Conservation (phyloP, 805 yeast genomes). For the Kluyveromyces dobzhanskii region DNA sequence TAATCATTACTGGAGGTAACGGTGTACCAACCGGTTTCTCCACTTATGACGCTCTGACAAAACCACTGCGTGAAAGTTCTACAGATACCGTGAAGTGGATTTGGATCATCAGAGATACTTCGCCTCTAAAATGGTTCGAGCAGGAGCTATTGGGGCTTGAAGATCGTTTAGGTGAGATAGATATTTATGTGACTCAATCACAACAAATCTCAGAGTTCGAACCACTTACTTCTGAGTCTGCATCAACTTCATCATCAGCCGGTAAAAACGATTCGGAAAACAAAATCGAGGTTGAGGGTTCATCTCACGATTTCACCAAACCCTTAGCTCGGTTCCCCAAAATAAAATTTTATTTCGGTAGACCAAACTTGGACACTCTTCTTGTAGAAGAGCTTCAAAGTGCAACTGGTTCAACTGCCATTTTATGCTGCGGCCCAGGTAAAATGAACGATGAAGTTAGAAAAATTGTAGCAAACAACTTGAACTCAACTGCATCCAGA, state of each 20-base stretch:
- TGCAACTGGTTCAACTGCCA: too few relatives aligned
- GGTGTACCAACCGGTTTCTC: constrained; percentile 51
- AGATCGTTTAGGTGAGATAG: constrained; percentile 32
- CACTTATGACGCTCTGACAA: constrained; percentile 22
- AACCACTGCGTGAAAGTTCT: constrained; percentile 5
- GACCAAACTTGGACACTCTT: constrained; percentile 42
- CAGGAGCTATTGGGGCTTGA: constrained; percentile 12
- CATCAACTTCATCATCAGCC: not conserved
- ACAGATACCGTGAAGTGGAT: constrained; percentile 6
- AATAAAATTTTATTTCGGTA: constrained; percentile 31
- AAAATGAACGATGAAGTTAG: too few relatives aligned
- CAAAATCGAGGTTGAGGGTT: constrained; percentile 14
- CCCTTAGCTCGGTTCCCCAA: too few relatives aligned
- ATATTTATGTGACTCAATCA: constrained; percentile 40
- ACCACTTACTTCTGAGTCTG: too few relatives aligned
- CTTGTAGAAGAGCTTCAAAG: too few relatives aligned
- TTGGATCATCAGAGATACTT: constrained; percentile 15
- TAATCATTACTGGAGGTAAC: constrained; percentile 64
- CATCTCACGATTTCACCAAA: too few relatives aligned
- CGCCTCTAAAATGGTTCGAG: constrained; percentile 13
- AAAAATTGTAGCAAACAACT: too few relatives aligned
- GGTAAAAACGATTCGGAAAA: not conserved
- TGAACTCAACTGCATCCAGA: too few relatives aligned
- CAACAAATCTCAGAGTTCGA: too few relatives aligned
- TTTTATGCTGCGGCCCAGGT: too few relatives aligned